Conservation (phyloP, 2,329 filamentous ascomycete genomes). For the Aspergillus bombycis region DNA sequence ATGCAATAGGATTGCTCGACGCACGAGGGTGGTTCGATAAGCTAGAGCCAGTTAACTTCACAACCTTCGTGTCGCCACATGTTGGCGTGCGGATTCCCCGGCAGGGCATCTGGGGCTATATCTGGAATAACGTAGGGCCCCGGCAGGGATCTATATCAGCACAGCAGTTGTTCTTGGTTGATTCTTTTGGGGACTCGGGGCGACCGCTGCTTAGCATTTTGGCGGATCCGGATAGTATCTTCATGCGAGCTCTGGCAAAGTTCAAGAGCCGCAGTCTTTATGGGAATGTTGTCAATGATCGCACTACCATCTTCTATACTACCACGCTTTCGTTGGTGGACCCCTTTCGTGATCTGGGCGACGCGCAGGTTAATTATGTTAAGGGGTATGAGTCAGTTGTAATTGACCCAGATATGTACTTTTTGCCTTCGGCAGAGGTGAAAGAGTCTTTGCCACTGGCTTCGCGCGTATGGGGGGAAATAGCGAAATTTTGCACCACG, state of each 20-base stretch:
- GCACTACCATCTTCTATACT: conserved; percentile 80
- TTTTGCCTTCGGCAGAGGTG: conserved; percentile 32
- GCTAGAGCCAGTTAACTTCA: conserved; percentile 88
- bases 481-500: conserved; percentile 50
- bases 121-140: conserved; percentile 84
- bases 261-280: conserved; percentile 82
- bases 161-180: conserved; percentile 82
- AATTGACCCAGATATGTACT: conserved; percentile 57
- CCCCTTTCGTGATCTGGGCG: conserved; percentile 71
- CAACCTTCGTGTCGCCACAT: conserved; percentile 86
- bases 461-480: conserved; percentile 39
- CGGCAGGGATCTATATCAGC: conserved; percentile 81
- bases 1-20: conserved; percentile 81
- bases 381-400: conserved; percentile 75
- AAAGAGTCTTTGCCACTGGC: conserved; percentile 21
- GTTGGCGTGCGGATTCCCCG: conserved; percentile 74
- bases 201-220: conserved; percentile 78
- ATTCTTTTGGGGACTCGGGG: conserved; percentile 81
- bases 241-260: conserved; percentile 74
- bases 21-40: conserved; percentile 78
- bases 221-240: conserved; percentile 81
- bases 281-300: conserved; percentile 84
- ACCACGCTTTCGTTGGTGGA: conserved; percentile 76
- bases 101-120: conserved; percentile 65
- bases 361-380: conserved; percentile 72